phyloP scores from a whole-genome alignment of 2,329 filamentous ascomycete genomes.

The Stachybotrys echinatus region DNA sequence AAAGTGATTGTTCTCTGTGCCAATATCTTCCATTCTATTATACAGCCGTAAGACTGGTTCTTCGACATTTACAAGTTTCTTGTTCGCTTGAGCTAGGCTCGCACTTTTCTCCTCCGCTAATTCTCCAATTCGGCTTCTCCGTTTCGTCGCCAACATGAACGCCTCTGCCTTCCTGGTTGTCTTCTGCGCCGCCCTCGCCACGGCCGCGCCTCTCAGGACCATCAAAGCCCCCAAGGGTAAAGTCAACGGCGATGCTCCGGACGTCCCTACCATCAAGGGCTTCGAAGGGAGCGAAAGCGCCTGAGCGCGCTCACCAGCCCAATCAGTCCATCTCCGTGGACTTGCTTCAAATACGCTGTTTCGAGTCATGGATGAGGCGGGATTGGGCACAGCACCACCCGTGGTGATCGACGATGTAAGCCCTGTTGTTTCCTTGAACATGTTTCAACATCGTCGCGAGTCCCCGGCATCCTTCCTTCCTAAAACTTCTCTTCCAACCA shows the following conservation, averaged over 20 bases:
- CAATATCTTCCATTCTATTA: too few relatives aligned
- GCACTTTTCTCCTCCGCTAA: not conserved
- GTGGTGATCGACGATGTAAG: not conserved
- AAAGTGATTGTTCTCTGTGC: not conserved
- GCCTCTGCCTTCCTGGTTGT: conserved; percentile 11
- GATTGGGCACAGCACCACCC: not conserved
- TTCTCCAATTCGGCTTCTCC: too few relatives aligned
- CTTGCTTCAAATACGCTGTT: not conserved
- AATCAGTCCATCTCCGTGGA: not conserved
- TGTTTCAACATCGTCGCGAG: too few relatives aligned
- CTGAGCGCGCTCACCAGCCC: not conserved
- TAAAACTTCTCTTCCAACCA: too few relatives aligned
- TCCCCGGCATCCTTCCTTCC: too few relatives aligned
- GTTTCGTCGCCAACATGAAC: conserved; percentile 12
- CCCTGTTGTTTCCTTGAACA: not conserved
- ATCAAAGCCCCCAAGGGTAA: conserved; percentile 3
- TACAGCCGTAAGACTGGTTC: too few relatives aligned
- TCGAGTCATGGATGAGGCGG: not conserved
- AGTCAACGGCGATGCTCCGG: conserved; percentile 1
- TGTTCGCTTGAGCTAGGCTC: not conserved
- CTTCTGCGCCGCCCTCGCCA: conserved; percentile 11
- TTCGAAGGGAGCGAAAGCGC: not conserved
- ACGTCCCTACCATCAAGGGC: not conserved
- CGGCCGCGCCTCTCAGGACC: conserved; percentile 12
- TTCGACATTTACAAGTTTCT: not conserved